These are phyloP conservation scores for Aspergillus indologenus DNA, from an alignment of 495 filamentous ascomycete genomes.

Conservation along the genomic window DNA sequence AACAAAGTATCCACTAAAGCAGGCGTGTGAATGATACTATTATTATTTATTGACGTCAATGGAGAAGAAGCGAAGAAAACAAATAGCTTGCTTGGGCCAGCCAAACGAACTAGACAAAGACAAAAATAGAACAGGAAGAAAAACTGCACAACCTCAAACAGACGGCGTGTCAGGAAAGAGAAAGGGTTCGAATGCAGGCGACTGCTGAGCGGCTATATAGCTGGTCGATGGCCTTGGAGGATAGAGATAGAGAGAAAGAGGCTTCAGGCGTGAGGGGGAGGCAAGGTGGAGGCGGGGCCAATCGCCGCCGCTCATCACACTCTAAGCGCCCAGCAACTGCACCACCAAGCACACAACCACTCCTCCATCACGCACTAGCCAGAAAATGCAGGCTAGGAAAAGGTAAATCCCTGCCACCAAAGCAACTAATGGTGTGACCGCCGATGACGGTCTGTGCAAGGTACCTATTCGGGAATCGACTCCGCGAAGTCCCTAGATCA, in stretches of 20 bases:
- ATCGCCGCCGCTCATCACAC: slow-evolving; percentile 9
- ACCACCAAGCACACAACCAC: slow-evolving; percentile 25
- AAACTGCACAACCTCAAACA: slow-evolving; percentile 37
- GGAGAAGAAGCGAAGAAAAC: slow-evolving; percentile 16
- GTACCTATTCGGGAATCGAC: background rate
- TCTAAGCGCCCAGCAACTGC: slow-evolving; percentile 32
- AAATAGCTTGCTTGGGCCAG: slow-evolving; percentile 39
- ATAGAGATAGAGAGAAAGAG: background rate
- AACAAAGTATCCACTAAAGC: slow-evolving; percentile 31
- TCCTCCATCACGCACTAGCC: slow-evolving; percentile 19
- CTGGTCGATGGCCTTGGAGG: slow-evolving; percentile 2
- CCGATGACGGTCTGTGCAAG: background rate
- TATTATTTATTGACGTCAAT: slow-evolving; percentile 29
- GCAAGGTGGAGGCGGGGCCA: slow-evolving; percentile 9
- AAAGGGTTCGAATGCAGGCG: slow-evolving; percentile 13
- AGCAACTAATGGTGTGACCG: background rate
- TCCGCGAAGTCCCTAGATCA: background rate
- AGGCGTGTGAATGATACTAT: slow-evolving; percentile 27
- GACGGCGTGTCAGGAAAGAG: slow-evolving; percentile 24
- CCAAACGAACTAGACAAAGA: slow-evolving; percentile 38
- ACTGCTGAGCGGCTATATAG: slow-evolving; percentile 42
- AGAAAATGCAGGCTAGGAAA: background rate
- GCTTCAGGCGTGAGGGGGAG: slow-evolving; percentile 11
- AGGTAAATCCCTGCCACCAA: background rate
- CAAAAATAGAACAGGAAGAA: slow-evolving; percentile 39